Percentiles rank a stretch among this genome's conserved stretches.
These are phyloP conservation scores for Penicillium vulpinum DNA, from an alignment of 2,329 filamentous ascomycete genomes.

Conservation along the genomic window DNA sequence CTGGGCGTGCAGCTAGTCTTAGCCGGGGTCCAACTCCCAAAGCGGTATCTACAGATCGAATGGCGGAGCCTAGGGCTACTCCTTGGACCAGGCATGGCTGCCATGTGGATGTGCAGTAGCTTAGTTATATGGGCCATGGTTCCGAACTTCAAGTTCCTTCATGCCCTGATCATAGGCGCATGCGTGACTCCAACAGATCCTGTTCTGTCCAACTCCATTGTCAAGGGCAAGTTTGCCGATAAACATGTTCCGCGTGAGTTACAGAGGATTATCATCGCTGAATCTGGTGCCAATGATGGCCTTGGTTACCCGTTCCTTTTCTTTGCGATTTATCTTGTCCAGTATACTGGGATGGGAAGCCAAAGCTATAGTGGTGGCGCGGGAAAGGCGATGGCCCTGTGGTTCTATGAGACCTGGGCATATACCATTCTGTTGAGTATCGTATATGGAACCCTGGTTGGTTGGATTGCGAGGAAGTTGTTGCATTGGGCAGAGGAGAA, in stretches of 20 bases:
- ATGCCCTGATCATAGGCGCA: conserved; percentile 76
- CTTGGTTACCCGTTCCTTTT: conserved; percentile 87
- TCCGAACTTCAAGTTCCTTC: conserved; percentile 69
- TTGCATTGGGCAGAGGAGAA: conserved; percentile 81
- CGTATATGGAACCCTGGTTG: conserved; percentile 72
- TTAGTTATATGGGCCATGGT: conserved; percentile 75
- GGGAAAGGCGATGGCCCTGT: conserved; percentile 69
- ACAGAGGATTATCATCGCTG: conserved; percentile 76
- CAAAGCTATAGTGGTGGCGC: conserved; percentile 59
- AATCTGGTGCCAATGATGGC: conserved; percentile 87
- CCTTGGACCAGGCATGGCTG: conserved; percentile 78
- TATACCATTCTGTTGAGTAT: conserved; percentile 80
- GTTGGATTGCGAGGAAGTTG: conserved; percentile 77
- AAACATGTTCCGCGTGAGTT: conserved; percentile 80
- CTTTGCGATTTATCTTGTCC: conserved; percentile 78
- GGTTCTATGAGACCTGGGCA: conserved; percentile 82
- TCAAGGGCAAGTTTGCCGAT: conserved; percentile 91
- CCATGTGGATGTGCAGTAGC: conserved; percentile 84
- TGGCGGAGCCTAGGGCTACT: conserved; percentile 74
- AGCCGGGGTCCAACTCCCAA: conserved; percentile 83
- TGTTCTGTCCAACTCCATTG: conserved; percentile 81
- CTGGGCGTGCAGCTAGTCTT: conserved; percentile 88
- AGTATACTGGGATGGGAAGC: conserved; percentile 65
- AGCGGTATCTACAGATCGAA: conserved; percentile 74
- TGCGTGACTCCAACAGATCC: conserved; percentile 94